phyloP scores from a whole-genome alignment of 805 yeast species.

The Diddensiella caesifluorescens region DNA sequence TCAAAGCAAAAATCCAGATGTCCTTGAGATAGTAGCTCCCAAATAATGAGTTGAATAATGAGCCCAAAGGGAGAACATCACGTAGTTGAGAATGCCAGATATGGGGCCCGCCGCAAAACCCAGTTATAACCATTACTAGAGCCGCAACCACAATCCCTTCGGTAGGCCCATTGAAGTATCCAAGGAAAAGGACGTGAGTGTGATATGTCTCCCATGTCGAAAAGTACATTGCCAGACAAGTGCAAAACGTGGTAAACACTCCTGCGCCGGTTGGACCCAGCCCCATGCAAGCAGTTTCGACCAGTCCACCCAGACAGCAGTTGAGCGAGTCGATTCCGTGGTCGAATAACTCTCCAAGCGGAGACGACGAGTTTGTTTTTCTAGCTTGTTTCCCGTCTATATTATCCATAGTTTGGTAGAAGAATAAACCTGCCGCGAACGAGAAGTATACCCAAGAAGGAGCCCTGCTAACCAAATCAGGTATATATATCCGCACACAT shows the following conservation, averaged over 20 bases:
- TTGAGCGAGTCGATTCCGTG: slow-evolving; percentile 76
- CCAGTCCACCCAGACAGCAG: slow-evolving; percentile 71
- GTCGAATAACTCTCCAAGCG: slow-evolving; percentile 91
- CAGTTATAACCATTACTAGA: slow-evolving; percentile 55
- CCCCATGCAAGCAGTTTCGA: slow-evolving; percentile 72
- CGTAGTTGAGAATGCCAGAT: slow-evolving; percentile 51
- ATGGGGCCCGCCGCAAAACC: slow-evolving; percentile 56
- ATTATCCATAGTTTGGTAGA: slow-evolving; percentile 96
- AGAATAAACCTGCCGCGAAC: slow-evolving; percentile 75
- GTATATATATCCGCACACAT: slow-evolving; percentile 66
- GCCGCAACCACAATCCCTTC: slow-evolving; percentile 80
- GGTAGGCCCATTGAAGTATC: slow-evolving; percentile 89
- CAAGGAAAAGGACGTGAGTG: slow-evolving; percentile 76
- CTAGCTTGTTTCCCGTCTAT: slow-evolving; percentile 97
- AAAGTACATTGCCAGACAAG: slow-evolving; percentile 50
- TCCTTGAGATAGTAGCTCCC: slow-evolving; percentile 15
- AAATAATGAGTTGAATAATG: slow-evolving; percentile 8
- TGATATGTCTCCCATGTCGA: slow-evolving; percentile 96
- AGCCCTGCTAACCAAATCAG: slow-evolving; percentile 50
- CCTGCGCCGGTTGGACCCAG: slow-evolving; percentile 77
- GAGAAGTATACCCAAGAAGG: slow-evolving; percentile 77
- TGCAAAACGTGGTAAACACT: slow-evolving; percentile 66
- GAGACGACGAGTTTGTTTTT: slow-evolving; percentile 88
- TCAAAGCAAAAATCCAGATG: slow-evolving; percentile 28
- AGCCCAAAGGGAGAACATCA: slow-evolving; percentile 28